These are phyloP conservation scores for Globisporangium okanoganense DNA, from an alignment of 352 stramenopile species.

Conservation along the genomic window DNA sequence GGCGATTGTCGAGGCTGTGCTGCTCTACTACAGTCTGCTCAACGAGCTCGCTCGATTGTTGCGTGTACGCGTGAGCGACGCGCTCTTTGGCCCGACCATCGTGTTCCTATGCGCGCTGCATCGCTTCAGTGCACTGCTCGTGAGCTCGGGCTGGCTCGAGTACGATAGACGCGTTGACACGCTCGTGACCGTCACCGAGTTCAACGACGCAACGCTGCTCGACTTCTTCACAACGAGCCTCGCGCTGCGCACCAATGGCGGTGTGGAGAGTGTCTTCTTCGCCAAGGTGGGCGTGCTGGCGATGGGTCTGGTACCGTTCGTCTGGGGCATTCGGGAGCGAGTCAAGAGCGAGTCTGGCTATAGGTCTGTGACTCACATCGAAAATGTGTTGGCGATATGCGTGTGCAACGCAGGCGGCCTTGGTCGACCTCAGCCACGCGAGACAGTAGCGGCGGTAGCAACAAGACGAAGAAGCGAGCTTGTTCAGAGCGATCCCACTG, in stretches of 20 bases:
- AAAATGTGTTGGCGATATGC: neutral
- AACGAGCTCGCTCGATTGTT: constrained; percentile 14
- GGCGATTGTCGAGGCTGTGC: constrained; percentile 19
- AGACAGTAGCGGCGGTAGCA: neutral
- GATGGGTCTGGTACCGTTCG: neutral
- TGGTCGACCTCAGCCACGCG: neutral
- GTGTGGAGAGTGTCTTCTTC: constrained; percentile 12
- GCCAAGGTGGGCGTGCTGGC: neutral
- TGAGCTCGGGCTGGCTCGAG: neutral
- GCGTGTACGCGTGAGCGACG: constrained; percentile 20
- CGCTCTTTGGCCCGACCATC: constrained; percentile 22
- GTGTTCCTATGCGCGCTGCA: constrained; percentile 19
- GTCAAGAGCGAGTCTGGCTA: neutral
- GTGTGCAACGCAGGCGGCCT: neutral
- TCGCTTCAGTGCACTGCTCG: neutral
- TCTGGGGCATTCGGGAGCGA: neutral
- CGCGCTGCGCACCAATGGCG: constrained; percentile 12
- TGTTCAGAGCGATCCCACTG: neutral
- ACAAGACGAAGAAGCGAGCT: neutral
- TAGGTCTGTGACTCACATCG: neutral
- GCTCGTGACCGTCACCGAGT: constrained; percentile 5
- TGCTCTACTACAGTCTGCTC: constrained; percentile 25
- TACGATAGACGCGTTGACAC: neutral
- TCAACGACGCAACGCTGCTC: constrained; percentile 6
- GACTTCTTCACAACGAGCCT: constrained; percentile 12